Percentiles rank a stretch among this genome's conserved stretches.
These are phyloP conservation scores for Fusarium dlaminii DNA, from an alignment of 2,329 filamentous ascomycete species.

Conservation along the genomic window DNA sequence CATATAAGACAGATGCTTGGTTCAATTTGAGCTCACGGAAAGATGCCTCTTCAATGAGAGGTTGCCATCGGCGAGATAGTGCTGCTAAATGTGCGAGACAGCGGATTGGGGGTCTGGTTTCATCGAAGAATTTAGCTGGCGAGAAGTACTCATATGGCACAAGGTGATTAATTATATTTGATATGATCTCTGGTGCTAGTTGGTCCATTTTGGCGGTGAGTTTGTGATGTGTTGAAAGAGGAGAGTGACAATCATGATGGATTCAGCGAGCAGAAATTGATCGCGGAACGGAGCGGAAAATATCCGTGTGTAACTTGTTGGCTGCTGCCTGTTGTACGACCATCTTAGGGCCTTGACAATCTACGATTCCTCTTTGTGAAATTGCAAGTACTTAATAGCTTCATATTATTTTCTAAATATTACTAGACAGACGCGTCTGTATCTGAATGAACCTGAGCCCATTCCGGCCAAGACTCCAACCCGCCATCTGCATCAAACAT, in stretches of 20 bases:
- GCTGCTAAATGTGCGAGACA: not conserved
- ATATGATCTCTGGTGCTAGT: conserved; percentile 1
- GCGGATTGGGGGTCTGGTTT: not conserved
- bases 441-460: not conserved
- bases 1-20: not conserved
- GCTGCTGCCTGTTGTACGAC: not conserved
- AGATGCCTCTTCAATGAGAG: not conserved
- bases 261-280: not conserved
- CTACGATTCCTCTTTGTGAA: not conserved
- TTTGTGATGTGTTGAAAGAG: no score
- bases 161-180: not conserved
- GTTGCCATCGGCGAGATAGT: not conserved
- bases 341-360: not conserved
- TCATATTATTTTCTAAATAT: not conserved
- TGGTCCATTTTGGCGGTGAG: not conserved
- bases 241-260: not conserved
- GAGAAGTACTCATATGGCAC: not conserved
- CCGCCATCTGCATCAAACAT: conserved; percentile 7
- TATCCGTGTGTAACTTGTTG: not conserved
- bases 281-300: not conserved
- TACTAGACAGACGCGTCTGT: not conserved
- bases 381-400: not conserved
- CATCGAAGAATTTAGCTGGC: not conserved
- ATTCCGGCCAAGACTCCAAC: conserved; percentile 13
- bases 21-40: not conserved